Conservation (phyloP, 768 basidiomycete genomes). For the Phlebiopsis flavidoalba region DNA sequence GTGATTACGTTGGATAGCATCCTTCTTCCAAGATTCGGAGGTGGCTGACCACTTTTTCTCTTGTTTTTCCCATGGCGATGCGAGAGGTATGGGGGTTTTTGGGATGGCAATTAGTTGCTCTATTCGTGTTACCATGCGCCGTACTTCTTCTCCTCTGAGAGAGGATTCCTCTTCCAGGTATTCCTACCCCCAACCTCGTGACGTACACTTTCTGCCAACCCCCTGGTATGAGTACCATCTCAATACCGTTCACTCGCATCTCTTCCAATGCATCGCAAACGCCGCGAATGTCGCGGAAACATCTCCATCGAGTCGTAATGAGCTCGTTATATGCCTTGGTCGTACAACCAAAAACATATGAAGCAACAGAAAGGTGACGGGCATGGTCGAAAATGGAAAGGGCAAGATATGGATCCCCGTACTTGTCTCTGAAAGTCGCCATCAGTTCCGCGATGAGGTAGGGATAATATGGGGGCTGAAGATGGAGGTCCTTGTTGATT, state of each 20-base stretch:
- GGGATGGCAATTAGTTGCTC: constrained; percentile 34
- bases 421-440: constrained; percentile 71
- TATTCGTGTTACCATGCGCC: constrained; percentile 45
- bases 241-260: constrained; percentile 78
- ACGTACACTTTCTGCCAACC: constrained; percentile 57
- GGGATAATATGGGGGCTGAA: constrained; percentile 67
- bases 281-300: constrained; percentile 76
- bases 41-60: constrained; percentile 14
- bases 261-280: constrained; percentile 71
- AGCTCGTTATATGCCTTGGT: constrained; percentile 87
- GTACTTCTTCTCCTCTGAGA: constrained; percentile 44
- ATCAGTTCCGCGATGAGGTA: constrained; percentile 75
- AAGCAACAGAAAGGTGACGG: constrained; percentile 64
- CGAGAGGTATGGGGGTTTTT: not conserved
- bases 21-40: constrained; percentile 43
- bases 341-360: constrained; percentile 88
- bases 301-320: constrained; percentile 78
- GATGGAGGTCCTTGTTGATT: constrained; percentile 47
- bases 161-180: constrained; percentile 44
- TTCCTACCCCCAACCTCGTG: constrained; percentile 55
- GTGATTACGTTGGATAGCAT: constrained; percentile 22
- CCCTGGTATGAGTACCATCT: constrained; percentile 49
- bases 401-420: constrained; percentile 73
- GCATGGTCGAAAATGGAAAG: constrained; percentile 82
- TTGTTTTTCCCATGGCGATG: constrained; percentile 11